These are phyloP conservation scores for Pyrenophora tritici-repentis DNA, from an alignment of 2,329 filamentous ascomycete species.

Conservation along the genomic window DNA sequence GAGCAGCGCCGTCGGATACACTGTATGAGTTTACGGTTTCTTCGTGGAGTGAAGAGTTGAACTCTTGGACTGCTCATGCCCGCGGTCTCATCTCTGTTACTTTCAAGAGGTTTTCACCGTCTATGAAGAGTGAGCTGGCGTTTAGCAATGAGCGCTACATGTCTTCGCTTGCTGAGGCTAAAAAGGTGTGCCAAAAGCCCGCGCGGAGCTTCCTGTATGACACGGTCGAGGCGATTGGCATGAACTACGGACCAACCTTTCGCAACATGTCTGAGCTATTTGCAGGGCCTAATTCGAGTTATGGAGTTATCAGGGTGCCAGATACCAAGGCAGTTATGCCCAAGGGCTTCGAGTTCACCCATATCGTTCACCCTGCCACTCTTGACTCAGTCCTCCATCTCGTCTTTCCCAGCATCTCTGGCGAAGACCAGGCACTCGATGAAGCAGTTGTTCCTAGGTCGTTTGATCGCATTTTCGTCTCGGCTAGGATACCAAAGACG, in stretches of 20 bases:
- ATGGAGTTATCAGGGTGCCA: slow-evolving; percentile 8
- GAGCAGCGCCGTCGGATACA: slow-evolving; percentile 7
- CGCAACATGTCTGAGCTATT: slow-evolving; percentile 21
- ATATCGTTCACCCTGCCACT: slow-evolving; percentile 9
- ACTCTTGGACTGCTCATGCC: slow-evolving; percentile 7
- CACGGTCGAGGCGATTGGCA: slow-evolving; percentile 9
- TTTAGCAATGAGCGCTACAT: slow-evolving; percentile 3
- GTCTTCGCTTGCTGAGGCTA: background rate
- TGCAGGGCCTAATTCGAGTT: background rate
- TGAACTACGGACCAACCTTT: slow-evolving; percentile 15
- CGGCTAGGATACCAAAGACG: background rate
- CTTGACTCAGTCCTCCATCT: slow-evolving; percentile 11
- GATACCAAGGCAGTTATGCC: slow-evolving; percentile 7
- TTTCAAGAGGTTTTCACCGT: slow-evolving; percentile 1
- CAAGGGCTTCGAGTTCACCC: slow-evolving; percentile 3
- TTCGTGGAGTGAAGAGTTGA: slow-evolving; percentile 9
- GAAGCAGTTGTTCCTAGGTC: slow-evolving; percentile 6
- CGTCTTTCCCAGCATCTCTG: slow-evolving; percentile 12
- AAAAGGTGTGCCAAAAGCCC: slow-evolving; percentile 2
- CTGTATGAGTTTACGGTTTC: slow-evolving; percentile 10
- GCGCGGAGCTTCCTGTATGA: slow-evolving; percentile 11
- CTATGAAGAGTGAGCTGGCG: slow-evolving; percentile 5
- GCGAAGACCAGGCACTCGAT: slow-evolving; percentile 16
- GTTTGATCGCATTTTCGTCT: slow-evolving; percentile 8
- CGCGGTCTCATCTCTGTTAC: slow-evolving; percentile 5